Base-by-base conservation (phyloP, 176 grass and related monocot genomes). In the Thalia dealbata region DNA sequence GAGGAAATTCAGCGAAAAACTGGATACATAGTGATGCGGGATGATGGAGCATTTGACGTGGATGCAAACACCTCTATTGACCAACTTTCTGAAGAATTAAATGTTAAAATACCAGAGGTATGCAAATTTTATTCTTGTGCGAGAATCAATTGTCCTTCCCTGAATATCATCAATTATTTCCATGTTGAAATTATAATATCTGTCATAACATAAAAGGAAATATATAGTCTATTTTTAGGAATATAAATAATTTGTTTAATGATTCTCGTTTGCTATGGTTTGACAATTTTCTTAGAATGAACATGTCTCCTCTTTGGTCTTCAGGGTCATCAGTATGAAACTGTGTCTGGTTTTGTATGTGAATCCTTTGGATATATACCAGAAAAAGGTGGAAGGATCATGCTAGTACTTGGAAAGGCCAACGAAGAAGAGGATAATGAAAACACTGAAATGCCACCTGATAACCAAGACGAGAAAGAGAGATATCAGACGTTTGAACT, bases 41-140 rank as follows among this genome's bases (percentile, higher is more conserved):
- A 86, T 81, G 95, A 99, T 75, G 95, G 95, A 80, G 85, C 87
- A 69, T 99, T 91, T 83, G 85, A 91, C 50, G 90, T 99, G 28
- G 95, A 99, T 85, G 95, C 95, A 84, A 99, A 99, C 79, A 93
- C 95, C 82, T 93, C 90, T 10, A 93, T 99, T 72, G 90, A 93
- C 29, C 81, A 99, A 50, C 87, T 99, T 71, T 99, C 90, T 68
- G 83, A 91, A 86, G 95, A 99, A 66, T 76, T 99, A 75, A 83
- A 87, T 75, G 81, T 99, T 63, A 99, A 99, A 93, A 79, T 99
- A 81, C 90, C 95, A 66, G 95, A 99, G 89, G 92, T 92, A 80
- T 71, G 77, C 35, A 69, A 25, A 25, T 38, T 50, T 68, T 22
- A 41, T 16, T 38, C 6, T 35, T 58, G 28, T 29, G 35, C 13